Evolutionary conservation across 352 stramenopile species (phyloP).

Genomic region (Phytophthora pistaciae): DNA sequence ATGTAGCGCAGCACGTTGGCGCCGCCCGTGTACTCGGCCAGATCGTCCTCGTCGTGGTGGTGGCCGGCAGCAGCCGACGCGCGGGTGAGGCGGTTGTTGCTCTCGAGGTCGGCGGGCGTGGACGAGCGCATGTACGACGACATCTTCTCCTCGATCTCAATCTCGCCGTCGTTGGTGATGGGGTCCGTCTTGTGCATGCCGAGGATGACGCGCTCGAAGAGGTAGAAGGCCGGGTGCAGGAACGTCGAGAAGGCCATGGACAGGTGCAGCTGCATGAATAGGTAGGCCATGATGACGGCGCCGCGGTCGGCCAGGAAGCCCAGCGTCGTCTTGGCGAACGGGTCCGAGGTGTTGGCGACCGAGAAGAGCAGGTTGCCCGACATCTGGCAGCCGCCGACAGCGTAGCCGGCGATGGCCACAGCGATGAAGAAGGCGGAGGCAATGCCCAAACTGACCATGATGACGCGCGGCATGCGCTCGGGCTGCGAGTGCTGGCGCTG

Average conservation of each 20-base stretch:
- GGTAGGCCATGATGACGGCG: conserved; percentile 30
- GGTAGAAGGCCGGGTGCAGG: conserved; percentile 39
- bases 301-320: conserved; percentile 29
- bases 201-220: conserved; percentile 35
- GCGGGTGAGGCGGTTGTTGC: conserved; percentile 18
- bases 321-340: conserved; percentile 22
- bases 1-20: conserved; percentile 47
- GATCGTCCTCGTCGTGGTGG: conserved; percentile 35
- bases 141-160: conserved; percentile 34
- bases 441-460: conserved; percentile 28
- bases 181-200: conserved; percentile 32
- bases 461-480: conserved; percentile 39
- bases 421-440: conserved; percentile 30
- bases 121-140: conserved; percentile 25
- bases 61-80: conserved; percentile 7
- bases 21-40: conserved; percentile 45
- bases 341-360: conserved; percentile 26
- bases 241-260: conserved; percentile 34
- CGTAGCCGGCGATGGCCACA: conserved; percentile 27
- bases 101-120: conserved; percentile 41
- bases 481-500: conserved; percentile 38
- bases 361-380: conserved; percentile 41
- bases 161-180: not conserved
- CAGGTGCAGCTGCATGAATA: conserved; percentile 44
- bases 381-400: conserved; percentile 31